Conservation (phyloP, 352 stramenopile genomes). For the Phytophthora podocarpi region DNA sequence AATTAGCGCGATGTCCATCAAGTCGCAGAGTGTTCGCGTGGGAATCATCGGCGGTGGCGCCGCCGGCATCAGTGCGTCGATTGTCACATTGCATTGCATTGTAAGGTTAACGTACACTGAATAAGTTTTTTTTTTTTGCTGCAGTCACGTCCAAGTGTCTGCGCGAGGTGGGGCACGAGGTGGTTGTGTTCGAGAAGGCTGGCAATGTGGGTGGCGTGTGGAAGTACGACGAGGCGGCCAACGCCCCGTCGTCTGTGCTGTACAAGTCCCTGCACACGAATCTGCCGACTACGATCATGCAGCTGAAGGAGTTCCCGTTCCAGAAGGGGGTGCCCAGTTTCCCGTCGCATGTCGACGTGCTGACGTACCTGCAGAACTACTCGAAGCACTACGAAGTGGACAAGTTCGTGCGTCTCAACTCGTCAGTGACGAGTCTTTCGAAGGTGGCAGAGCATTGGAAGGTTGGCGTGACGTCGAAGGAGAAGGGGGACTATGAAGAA, state of each 20-base stretch:
- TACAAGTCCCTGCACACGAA: constrained; percentile 88
- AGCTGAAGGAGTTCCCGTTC: constrained; percentile 73
- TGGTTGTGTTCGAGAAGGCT: constrained; percentile 79
- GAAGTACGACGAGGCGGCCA: constrained; percentile 64
- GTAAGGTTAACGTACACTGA: not conserved
- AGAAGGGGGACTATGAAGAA: constrained; percentile 62
- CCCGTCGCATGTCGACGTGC: constrained; percentile 62
- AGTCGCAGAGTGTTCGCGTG: constrained; percentile 41
- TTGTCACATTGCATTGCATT: not conserved
- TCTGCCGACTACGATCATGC: constrained; percentile 80
- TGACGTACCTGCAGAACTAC: constrained; percentile 77
- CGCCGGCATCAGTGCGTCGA: constrained; percentile 71
- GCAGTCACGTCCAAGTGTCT: constrained; percentile 76
- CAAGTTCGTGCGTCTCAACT: constrained; percentile 52
- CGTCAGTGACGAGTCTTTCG: constrained; percentile 52
- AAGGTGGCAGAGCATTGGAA: constrained; percentile 48
- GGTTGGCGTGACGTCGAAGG: constrained; percentile 41
- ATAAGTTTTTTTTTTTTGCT: not conserved
- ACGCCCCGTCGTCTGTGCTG: constrained; percentile 57
- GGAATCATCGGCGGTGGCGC: constrained; percentile 77
- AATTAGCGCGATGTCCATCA: constrained; percentile 20
- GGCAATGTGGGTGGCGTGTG: constrained; percentile 71
- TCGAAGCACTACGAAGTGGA: constrained; percentile 57
- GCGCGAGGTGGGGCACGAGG: constrained; percentile 63
- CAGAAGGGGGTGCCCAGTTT: constrained; percentile 58